Evolutionary conservation across 768 basidiomycete species (phyloP), one percentile per base, ranked within the genome.

Genomic region (Suillus placidus): DNA sequence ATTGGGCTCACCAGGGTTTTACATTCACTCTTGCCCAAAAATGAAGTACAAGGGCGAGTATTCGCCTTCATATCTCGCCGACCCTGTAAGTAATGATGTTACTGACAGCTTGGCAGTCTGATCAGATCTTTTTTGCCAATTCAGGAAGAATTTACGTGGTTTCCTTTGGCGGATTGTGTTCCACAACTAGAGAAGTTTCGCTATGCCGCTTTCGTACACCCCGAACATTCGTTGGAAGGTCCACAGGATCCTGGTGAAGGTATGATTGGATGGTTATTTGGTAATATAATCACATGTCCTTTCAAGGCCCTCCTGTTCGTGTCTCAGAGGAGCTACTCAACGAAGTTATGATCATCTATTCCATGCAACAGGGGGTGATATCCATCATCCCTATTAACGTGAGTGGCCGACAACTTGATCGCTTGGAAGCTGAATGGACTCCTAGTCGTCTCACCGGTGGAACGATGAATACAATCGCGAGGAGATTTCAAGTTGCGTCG

Each of bases 11-110:
- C 9, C 70, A 97, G 96, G 96, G 8, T 98, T 88, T 76, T 99
- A 98, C 76, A 91, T 99, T 45, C 85, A 97, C 70, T 88, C 92
- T 2, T 98, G 96, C 73, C 86, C 80, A 60, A 99, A 99, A 78
- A 99, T 99, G 97, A 83, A 84, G 63, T 99, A 99, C 78, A 99
- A 99, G 72, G 95, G 89, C 35, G 95, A 97, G 63, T 99, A 96
- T 70, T 75, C 82, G 0, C 97, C 97, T 0, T 97, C 96, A 3
- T 94, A 86, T 68, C 83, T 99, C 23, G 84, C 87, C 14, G 96
- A 99, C 76, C 95, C 96, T 9, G 93, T 95, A 68, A 70, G 83
- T 70, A 6, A 32, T 40, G 16, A 54, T 54, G 7, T 6, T 61
- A 35, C 38, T 64, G 35, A 34, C 30, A 18, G 23, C 37, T 65